Evolutionary conservation across 805 yeast genomes (phyloP), one percentile per base, ranked within the genome.

Genomic region (Starmerella asiatica): DNA sequence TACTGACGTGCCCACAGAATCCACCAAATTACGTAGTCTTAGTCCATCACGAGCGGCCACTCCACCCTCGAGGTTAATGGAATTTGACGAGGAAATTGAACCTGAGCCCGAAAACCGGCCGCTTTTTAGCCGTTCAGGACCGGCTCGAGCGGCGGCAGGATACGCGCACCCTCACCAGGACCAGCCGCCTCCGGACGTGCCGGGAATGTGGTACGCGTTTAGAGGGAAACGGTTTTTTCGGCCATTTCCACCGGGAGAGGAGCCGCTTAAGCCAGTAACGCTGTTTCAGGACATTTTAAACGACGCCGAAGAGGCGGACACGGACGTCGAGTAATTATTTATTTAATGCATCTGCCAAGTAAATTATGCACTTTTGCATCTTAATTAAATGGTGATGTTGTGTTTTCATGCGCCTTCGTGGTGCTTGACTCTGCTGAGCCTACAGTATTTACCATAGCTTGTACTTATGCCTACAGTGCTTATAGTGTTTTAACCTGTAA

Each of bases 161-260:
- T 11, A n/a, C 27, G 18, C 16, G 23, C 51, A 48, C 24, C 52
- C 51, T 4, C 52, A 45, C 36, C 43, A 29, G 29, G 45, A 35
- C n/a, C 40, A 28, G 21, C 51, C 51, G 4, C 48, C 50, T 9
- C 52, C 52, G n/a, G 29, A 46, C 24, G 51, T 49, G 14, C 52
- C 52, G 6, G 65, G 65, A 11, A 54, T 61, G 57, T 56, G 60
- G 62, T 61, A 56, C 45, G 57, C 52, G 15, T 60, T 61, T 40
- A 49, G 64, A 11, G 64, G 64, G 21, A 60, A 58, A 43, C 48
- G 49, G 48, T 51, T 61, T 28, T 61, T 60, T 42, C 43, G 64
- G 27, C 62, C 61, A 20, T 54, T 58, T 21, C 52, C 55, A 12
- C 43, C 45, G 12, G 53, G 49, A 16, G 56, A 49, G 32, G 39